These are phyloP conservation scores for Starmerella etchellsii DNA, from an alignment of 805 yeast genomes.

Conservation along the genomic window DNA sequence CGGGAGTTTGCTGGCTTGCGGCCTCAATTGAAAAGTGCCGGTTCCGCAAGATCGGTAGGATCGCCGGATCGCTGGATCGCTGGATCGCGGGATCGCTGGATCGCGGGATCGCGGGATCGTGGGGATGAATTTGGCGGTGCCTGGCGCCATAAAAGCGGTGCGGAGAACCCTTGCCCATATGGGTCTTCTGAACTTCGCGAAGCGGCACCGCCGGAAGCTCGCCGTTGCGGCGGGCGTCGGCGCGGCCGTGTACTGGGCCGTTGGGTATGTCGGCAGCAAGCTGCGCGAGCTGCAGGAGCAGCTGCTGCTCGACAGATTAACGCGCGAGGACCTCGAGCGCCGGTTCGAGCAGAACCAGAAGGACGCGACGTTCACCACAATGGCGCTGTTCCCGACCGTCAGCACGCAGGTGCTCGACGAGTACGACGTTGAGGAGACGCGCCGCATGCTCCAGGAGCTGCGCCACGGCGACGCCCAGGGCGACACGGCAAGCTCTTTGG, in stretches of 20 bases:
- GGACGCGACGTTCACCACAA: constrained; percentile 73
- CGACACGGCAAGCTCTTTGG: not conserved
- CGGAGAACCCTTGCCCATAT: too few relatives aligned
- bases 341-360: constrained; percentile 84
- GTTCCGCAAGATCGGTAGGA: too few relatives aligned
- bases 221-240: constrained; percentile 34
- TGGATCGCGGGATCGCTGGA: too few relatives aligned
- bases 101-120: too few relatives aligned
- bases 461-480: constrained; percentile 24
- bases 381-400: constrained; percentile 69
- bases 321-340: constrained; percentile 58
- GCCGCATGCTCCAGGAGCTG: constrained; percentile 54
- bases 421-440: constrained; percentile 60
- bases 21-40: too few relatives aligned
- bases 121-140: too few relatives aligned
- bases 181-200: constrained; percentile 29
- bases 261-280: constrained; percentile 34
- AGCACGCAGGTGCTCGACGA: constrained; percentile 47
- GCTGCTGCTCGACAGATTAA: constrained; percentile 43
- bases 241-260: constrained; percentile 34
- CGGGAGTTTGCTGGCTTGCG: too few relatives aligned
- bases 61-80: too few relatives aligned
- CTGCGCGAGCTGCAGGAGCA: constrained; percentile 39
- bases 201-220: constrained; percentile 36
- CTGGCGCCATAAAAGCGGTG: too few relatives aligned